A percentile compares a stretch with the other conserved stretches of the same genome.
Evolutionary conservation across 192 early-diverging fungal genomes (phyloP).

Genomic region (Backusella sp.): DNA sequence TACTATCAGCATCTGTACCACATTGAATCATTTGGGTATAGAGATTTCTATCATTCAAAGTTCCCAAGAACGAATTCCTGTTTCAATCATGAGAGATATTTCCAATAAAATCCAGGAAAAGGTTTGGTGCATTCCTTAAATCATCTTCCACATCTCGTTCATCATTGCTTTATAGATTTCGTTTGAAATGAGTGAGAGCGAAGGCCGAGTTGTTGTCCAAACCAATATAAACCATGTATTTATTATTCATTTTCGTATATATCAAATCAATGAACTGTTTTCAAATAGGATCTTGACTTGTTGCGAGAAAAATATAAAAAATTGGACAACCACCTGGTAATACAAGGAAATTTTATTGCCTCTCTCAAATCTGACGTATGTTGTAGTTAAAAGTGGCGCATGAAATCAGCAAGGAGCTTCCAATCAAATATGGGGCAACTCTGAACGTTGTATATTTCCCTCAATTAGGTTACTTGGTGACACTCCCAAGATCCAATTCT

Average conservation of each 20-base stretch:
- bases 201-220: constrained; percentile 61
- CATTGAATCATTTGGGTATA: constrained; percentile 21
- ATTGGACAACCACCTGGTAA: constrained; percentile 67
- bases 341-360: neutral
- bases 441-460: constrained; percentile 82
- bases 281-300: constrained; percentile 63
- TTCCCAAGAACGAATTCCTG: constrained; percentile 17
- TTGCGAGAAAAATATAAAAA: constrained; percentile 62
- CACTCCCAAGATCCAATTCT: constrained; percentile 51
- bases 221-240: constrained; percentile 43
- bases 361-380: neutral
- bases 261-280: neutral
- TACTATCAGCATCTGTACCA: constrained; percentile 47
- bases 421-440: constrained; percentile 45
- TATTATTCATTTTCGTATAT: neutral
- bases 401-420: constrained; percentile 55
- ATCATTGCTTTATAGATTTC: constrained; percentile 50
- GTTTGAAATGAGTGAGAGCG: constrained; percentile 64
- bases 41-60: constrained; percentile 19
- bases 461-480: constrained; percentile 75
- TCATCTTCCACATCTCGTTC: neutral
- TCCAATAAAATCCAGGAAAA: neutral
- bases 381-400: constrained; percentile 50
- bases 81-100: neutral
- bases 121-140: constrained; percentile 35